Base-by-base conservation (phyloP, 1,284 basidiomycete species). In the Ceratobasidium papillatum region DNA sequence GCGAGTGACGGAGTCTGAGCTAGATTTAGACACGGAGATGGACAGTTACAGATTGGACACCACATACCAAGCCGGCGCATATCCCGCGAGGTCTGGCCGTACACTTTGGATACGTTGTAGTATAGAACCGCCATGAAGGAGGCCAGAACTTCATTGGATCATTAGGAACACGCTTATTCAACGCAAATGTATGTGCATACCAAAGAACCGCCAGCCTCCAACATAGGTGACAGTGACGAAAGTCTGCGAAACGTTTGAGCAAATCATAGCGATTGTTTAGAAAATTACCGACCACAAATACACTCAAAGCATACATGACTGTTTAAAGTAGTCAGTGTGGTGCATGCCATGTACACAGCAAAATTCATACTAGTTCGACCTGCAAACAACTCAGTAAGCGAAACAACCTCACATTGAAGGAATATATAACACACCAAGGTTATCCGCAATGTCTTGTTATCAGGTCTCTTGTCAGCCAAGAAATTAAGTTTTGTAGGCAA, bases 21-120 rank as follows among this genome's bases (percentile, higher is more conserved):
- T 43, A 75, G 27, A 75, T 3, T 43, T 61, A 1, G 59, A 54
- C 1, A 5, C 25, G 3, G 34, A 38, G 34, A 22, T 47, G 27
- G 19, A 17, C 3, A 4, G 11, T 41, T 1, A 22, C 32, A 43
- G 45, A 62, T 1, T 3, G 17, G 59, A 12, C 32, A 25, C 22
- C 12, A 78, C 86, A 63, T 81, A 91, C 92, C 92, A 75, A 96
- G 84, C 72, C 95, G 87, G 74, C 94, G 87, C 93, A 96, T 93
- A 81, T 96, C 95, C 75, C 95, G 87, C 22, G 93, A 93, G 0
- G 94, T 94, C 81, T 94, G 94, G 52, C 94, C 92, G 78, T 94
- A 95, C 9, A 95, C 87, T 84, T 92, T 84, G 32, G 83, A 84
- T 32, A 85, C 85, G 78, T 88, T 90, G 79, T 87, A 93, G 79